Evolutionary conservation across 2,329 filamentous ascomycete genomes (phyloP).

Genomic region (Trichoderma afroharzianum): DNA sequence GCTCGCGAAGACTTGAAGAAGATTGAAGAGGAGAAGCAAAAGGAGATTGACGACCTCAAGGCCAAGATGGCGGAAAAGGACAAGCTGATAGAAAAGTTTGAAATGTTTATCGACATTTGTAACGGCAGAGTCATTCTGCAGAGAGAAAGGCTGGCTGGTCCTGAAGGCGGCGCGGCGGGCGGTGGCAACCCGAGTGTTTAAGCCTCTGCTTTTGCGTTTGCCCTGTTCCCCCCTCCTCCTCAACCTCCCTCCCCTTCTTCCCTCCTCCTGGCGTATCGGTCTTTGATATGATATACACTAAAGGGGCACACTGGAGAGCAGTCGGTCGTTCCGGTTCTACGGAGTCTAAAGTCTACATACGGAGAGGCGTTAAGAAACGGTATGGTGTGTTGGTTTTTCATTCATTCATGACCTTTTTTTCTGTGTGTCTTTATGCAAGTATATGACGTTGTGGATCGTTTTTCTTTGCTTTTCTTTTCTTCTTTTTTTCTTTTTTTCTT

Average conservation of each 20-base stretch:
- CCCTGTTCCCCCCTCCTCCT: neutral
- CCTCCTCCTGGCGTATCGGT: slow-evolving; percentile 15
- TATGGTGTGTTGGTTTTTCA: slow-evolving; percentile 4
- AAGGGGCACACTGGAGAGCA: slow-evolving; percentile 9
- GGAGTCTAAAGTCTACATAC: slow-evolving; percentile 1
- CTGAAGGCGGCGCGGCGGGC: slow-evolving; percentile 27
- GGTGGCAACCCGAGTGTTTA: slow-evolving; percentile 24
- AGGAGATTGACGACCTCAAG: slow-evolving; percentile 57
- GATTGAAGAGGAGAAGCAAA: slow-evolving; percentile 52
- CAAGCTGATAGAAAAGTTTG: slow-evolving; percentile 59
- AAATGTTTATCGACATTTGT: slow-evolving; percentile 68
- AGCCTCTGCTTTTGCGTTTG: neutral
- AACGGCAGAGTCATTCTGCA: slow-evolving; percentile 64
- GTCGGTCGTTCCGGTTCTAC: slow-evolving; percentile 14
- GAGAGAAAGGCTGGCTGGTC: slow-evolving; percentile 47
- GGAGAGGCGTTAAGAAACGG: slow-evolving; percentile 14
- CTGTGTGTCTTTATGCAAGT: neutral
- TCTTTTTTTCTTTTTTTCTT: neutral
- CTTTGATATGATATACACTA: slow-evolving; percentile 16
- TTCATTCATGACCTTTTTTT: neutral
- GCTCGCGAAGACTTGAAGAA: slow-evolving; percentile 54
- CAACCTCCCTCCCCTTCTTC: neutral
- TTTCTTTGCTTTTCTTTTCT: neutral
- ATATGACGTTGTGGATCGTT: neutral
- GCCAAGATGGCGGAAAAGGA: slow-evolving; percentile 61